Evolutionary conservation across 2,329 filamentous ascomycete species (phyloP).

Genomic region (Acephala macrosclerotiorum): DNA sequence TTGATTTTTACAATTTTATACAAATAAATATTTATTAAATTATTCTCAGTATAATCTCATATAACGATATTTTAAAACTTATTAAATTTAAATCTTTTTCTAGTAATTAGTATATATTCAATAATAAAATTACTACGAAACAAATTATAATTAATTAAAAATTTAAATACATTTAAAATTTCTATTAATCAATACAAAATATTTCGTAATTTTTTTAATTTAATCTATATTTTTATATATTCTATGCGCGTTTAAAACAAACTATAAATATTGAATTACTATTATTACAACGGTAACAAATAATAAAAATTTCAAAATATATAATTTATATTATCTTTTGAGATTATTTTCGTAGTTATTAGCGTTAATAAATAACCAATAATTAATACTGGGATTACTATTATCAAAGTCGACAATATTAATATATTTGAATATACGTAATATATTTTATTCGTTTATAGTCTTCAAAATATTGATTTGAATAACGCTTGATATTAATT

Average conservation of each 20-base stretch:
- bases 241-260: conserved; percentile 20
- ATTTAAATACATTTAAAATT: conserved; percentile 24
- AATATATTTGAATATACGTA: conserved; percentile 26
- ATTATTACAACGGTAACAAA: conserved; percentile 23
- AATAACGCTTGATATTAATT: conserved; percentile 25
- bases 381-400: conserved; percentile 20
- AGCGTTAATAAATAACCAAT: conserved; percentile 27
- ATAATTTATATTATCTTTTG: conserved; percentile 25
- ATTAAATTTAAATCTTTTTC: conserved; percentile 30
- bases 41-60: conserved; percentile 23
- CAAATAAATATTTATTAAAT: conserved; percentile 24
- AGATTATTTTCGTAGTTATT: conserved; percentile 18
- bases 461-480: conserved; percentile 24
- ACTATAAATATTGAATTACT: conserved; percentile 29
- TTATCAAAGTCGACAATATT: conserved; percentile 30
- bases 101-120: conserved; percentile 24
- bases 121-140: conserved; percentile 22
- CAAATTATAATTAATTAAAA: conserved; percentile 24
- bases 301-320: conserved; percentile 24
- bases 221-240: conserved; percentile 29
- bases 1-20: conserved; percentile 18
- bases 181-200: conserved; percentile 22
- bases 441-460: conserved; percentile 25
- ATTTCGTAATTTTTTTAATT: conserved; percentile 17
- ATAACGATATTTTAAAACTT: conserved; percentile 15